phyloP scores from a whole-genome alignment of 176 grass and related monocot species.

The Poa pratensis region DNA sequence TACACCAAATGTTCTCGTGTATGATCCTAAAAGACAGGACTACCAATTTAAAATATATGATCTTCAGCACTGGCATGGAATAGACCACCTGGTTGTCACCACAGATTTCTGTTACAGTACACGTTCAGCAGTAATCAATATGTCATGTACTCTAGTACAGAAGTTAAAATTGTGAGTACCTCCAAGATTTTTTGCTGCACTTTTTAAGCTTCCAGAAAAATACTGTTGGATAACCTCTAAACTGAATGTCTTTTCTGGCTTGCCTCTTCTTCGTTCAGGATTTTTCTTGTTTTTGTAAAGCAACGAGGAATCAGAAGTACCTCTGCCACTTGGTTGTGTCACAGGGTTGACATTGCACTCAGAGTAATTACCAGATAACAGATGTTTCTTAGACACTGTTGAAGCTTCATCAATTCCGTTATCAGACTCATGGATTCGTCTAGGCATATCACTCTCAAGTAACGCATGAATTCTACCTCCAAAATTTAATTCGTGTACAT shows the following conservation, averaged over 20 bases:
- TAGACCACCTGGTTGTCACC: neutral
- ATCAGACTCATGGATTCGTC: slow-evolving; percentile 3
- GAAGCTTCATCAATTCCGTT: neutral
- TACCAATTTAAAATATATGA: neutral
- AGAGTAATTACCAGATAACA: slow-evolving; percentile 9
- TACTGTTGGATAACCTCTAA: slow-evolving; percentile 73
- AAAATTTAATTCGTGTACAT: neutral
- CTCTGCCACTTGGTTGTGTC: slow-evolving; percentile 20
- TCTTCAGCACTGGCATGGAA: neutral
- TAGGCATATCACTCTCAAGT: neutral
- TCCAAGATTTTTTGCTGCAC: slow-evolving; percentile 70
- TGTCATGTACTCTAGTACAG: neutral
- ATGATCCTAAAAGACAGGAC: neutral
- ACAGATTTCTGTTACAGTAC: neutral
- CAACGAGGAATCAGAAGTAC: slow-evolving; percentile 39
- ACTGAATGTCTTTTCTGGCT: slow-evolving; percentile 69
- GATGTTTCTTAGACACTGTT: slow-evolving; percentile 21
- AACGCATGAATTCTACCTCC: slow-evolving; percentile 12
- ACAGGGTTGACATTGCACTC: slow-evolving; percentile 15
- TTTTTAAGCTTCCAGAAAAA: slow-evolving; percentile 75
- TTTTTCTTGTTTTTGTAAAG: slow-evolving; percentile 37
- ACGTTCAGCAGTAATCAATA: neutral
- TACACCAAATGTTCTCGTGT: neutral
- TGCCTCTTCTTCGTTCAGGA: slow-evolving; percentile 54
- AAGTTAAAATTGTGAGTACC: slow-evolving; percentile 28